A percentile compares a stretch with the other conserved stretches of the same genome.
Evolutionary conservation across 176 grass and related monocot species (phyloP).

Genomic region (Lolium perenne): DNA sequence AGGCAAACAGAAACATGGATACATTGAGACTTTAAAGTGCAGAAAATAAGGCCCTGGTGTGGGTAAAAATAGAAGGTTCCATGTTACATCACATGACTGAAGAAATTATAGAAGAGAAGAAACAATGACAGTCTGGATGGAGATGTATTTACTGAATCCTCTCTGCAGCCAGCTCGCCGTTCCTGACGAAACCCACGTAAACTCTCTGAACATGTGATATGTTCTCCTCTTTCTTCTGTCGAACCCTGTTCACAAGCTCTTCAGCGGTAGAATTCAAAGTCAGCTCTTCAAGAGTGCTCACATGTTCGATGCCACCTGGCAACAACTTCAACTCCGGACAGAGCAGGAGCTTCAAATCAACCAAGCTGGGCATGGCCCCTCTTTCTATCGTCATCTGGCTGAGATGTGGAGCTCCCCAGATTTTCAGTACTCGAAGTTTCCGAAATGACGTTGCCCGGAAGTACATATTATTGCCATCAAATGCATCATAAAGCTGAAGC

Average conservation of each 20-base stretch:
- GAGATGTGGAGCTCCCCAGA: constrained; percentile 38
- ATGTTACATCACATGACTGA: neutral
- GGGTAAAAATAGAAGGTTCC: neutral
- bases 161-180: constrained; percentile 37
- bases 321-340: constrained; percentile 39
- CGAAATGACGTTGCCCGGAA: constrained; percentile 28
- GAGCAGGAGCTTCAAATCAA: constrained; percentile 45
- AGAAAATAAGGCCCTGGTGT: neutral
- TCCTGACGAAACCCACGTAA: constrained; percentile 38
- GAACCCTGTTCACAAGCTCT: constrained; percentile 40
- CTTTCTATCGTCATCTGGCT: constrained; percentile 41
- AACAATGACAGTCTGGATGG: neutral
- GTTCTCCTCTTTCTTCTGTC: neutral
- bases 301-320: constrained; percentile 34
- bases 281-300: constrained; percentile 40
- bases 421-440: constrained; percentile 36
- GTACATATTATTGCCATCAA: neutral
- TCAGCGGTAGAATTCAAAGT: constrained; percentile 34
- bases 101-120: neutral
- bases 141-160: constrained; percentile 26
- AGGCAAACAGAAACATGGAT: neutral
- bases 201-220: constrained; percentile 47
- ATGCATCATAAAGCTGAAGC: constrained; percentile 52
- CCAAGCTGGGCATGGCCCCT: constrained; percentile 35
- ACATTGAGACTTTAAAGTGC: neutral